Conservation (phyloP, 2,329 filamentous ascomycete genomes). For the Phialophora chinensis region DNA sequence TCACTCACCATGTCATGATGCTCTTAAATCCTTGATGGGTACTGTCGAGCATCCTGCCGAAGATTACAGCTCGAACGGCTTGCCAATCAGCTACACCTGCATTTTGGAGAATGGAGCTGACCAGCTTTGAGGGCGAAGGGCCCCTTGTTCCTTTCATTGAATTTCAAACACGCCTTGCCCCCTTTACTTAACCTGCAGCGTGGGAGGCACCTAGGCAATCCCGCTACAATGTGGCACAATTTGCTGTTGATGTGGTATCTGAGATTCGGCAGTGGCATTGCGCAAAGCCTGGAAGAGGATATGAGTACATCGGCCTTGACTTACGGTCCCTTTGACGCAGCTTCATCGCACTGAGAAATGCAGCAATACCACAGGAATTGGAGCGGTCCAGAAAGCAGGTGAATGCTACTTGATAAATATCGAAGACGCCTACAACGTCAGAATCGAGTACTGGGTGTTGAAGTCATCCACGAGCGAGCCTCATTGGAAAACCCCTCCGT, state of each 20-base stretch:
- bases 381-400: background rate
- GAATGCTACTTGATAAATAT: background rate
- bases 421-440: background rate
- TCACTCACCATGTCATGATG: background rate
- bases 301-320: background rate
- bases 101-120: background rate
- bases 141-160: too few relatives aligned
- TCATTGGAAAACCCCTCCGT: background rate
- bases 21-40: conserved; percentile 1
- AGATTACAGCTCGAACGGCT: background rate
- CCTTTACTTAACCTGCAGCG: background rate
- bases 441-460: background rate
- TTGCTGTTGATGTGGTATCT: background rate
- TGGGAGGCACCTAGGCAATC: background rate
- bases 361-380: background rate
- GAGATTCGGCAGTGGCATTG: background rate
- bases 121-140: background rate
- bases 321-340: background rate
- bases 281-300: background rate
- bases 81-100: background rate
- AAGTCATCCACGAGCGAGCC: background rate
- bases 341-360: background rate
- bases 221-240: too few relatives aligned
- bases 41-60: background rate
- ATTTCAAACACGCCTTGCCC: background rate